Evolutionary conservation across 352 stramenopile species (phyloP).

Genomic region (Pythium scleroteichum): DNA sequence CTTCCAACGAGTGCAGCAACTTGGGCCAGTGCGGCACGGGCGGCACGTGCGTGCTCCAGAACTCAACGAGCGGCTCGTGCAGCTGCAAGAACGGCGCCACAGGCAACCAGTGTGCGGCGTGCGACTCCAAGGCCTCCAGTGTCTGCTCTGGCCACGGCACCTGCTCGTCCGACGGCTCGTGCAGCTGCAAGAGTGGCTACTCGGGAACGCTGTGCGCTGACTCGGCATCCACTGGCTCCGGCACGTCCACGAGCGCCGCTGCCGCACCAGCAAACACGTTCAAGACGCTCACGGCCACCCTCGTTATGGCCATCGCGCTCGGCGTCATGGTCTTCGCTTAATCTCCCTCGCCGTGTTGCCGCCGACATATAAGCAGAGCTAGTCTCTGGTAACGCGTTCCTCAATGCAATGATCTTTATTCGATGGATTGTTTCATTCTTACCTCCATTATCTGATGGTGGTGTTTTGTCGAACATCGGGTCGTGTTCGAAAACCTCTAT

Average conservation of each 20-base stretch:
- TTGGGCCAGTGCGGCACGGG: conserved; percentile 63
- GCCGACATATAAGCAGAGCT: background rate
- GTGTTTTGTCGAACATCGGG: too few species aligned
- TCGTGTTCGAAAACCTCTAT: too few species aligned
- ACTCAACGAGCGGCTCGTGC: conserved; percentile 42
- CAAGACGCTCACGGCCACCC: conserved; percentile 20
- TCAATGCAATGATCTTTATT: too few species aligned
- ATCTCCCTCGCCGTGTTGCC: background rate
- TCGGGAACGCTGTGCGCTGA: conserved; percentile 59
- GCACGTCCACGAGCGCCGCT: background rate
- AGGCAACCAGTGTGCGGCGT: conserved; percentile 68
- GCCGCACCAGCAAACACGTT: conserved; percentile 1
- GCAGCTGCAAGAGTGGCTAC: conserved; percentile 61
- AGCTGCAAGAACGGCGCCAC: conserved; percentile 48
- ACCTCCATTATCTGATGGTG: too few species aligned
- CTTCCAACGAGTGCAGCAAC: conserved; percentile 74
- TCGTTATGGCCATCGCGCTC: conserved; percentile 12
- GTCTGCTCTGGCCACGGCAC: conserved; percentile 57
- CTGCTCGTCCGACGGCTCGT: conserved; percentile 44
- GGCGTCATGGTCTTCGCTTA: conserved; percentile 40
- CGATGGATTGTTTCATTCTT: too few species aligned
- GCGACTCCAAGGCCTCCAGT: conserved; percentile 38
- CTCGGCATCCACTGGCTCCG: background rate
- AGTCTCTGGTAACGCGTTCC: background rate
- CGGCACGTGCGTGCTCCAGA: conserved; percentile 46